Base-by-base conservation (phyloP, 2,329 filamentous ascomycete genomes). In the Trichoderma gracile region DNA sequence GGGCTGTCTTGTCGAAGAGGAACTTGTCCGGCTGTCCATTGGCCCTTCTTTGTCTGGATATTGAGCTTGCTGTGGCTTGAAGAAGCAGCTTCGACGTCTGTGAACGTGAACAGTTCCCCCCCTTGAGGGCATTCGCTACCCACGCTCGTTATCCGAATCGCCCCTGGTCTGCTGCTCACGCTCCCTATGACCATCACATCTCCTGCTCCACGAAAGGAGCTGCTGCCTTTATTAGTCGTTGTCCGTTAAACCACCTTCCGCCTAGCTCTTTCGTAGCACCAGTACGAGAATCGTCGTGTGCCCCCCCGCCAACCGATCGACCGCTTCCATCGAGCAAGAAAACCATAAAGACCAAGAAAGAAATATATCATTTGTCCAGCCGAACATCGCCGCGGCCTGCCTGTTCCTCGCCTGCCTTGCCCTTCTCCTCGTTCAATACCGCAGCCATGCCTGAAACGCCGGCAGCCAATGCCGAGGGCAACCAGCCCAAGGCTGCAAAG, bases 401-500 rank as follows among this genome's bases (percentile, higher is more conserved):
- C 59, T 58, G 21, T 40, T 47, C 21, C 57, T 58, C 33, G 33
- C 12, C 33, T 38, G 57, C 65, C 55, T 59, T 43, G 38, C 45
- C 5, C 1, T 53, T 54, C 54, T 45, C 57, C 7, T 30, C 63
- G 47, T 43, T 52, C 42, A n/a, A 14, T 46, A 50, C 56, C 25
- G 21, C 53, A n/a, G 74, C 65, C 65, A 78, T 78, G 75, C 70
- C 72, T 65, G 76, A 78, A 58, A 68, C 74, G 50, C 69, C 71
- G 49, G 67, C 67, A 66, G 71, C 74, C 65, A 69, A 69, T 57
- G 73, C 78, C 67, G 79, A 81, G 57, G 72, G 75, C 33, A 74
- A 71, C 66, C 79, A 79, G 47, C 72, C 78, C 56, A 78, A 77
- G 69, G 83, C 89, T 17, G 77, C 84, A 65, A 98, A 98, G 78